phyloP scores from a whole-genome alignment of 2,329 filamentous ascomycete genomes.

The Cladophialophora yegresii region DNA sequence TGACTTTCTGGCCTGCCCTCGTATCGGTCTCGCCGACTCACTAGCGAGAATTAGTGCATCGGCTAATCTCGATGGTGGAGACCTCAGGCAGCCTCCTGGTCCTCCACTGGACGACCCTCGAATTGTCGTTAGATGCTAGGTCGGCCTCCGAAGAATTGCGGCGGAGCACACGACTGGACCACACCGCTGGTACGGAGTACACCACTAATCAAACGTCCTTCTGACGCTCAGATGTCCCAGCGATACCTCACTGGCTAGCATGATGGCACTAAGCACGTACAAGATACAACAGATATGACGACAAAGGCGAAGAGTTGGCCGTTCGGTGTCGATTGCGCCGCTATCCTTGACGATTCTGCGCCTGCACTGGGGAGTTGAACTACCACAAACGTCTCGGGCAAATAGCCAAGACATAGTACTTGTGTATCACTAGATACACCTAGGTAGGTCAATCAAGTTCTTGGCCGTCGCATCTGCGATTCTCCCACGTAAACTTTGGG shows the following conservation, averaged over 20 bases:
- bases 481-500: too few relatives aligned
- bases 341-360: not conserved
- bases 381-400: not conserved
- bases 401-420: not conserved
- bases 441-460: too few relatives aligned
- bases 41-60: slow-evolving; percentile 2
- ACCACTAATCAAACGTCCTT: too few relatives aligned
- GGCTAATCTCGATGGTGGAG: not conserved
- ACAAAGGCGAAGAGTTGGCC: slow-evolving; percentile 8
- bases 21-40: not conserved
- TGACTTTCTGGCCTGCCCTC: not conserved
- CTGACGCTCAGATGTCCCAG: not conserved
- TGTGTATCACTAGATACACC: too few relatives aligned
- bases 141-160: not conserved
- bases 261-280: slow-evolving; percentile 17
- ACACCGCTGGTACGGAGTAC: too few relatives aligned
- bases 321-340: slow-evolving; percentile 13
- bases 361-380: not conserved
- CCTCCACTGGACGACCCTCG: not conserved
- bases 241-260: slow-evolving; percentile 16
- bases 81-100: slow-evolving; percentile 1
- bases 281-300: slow-evolving; percentile 7
- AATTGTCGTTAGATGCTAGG: not conserved
- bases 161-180: not conserved
- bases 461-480: too few relatives aligned